Conservation (phyloP, 2,329 filamentous ascomycete species). For the Corniculantispora saksenae region DNA sequence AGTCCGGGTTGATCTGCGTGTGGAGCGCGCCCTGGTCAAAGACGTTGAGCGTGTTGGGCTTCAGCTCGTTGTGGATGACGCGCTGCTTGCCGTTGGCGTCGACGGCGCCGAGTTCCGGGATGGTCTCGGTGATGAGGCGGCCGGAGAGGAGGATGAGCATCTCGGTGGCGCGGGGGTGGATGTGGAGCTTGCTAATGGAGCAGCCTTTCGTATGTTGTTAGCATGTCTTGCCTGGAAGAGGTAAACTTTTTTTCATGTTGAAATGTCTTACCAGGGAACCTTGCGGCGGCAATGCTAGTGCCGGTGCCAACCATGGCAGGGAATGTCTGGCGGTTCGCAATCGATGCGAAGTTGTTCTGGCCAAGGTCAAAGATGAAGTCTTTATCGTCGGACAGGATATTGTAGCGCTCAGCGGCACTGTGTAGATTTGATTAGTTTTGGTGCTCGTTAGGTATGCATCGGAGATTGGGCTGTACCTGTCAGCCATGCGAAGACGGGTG, state of each 20-base stretch:
- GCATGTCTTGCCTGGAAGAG: not conserved
- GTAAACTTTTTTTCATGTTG: slow-evolving; percentile 22
- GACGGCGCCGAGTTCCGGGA: slow-evolving; percentile 52
- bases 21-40: slow-evolving; percentile 58
- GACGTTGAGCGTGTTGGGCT: slow-evolving; percentile 49
- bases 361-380: slow-evolving; percentile 55
- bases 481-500: slow-evolving; percentile 41
- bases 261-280: slow-evolving; percentile 40
- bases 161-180: slow-evolving; percentile 55
- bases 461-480: slow-evolving; percentile 33
- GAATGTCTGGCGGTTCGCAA: slow-evolving; percentile 57
- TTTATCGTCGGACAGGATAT: slow-evolving; percentile 43
- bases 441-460: not conserved
- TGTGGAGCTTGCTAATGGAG: slow-evolving; percentile 59
- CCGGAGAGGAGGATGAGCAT: slow-evolving; percentile 54
- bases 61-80: slow-evolving; percentile 44
- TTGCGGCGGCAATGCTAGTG: slow-evolving; percentile 52
- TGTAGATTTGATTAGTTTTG: slow-evolving; percentile 20
- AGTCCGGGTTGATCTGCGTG: slow-evolving; percentile 58
- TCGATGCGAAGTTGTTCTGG: slow-evolving; percentile 47
- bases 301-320: slow-evolving; percentile 56
- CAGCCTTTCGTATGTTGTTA: slow-evolving; percentile 36
- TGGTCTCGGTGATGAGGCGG: slow-evolving; percentile 51
- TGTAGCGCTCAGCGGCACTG: slow-evolving; percentile 45
- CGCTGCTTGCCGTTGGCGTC: slow-evolving; percentile 39